Conservation (phyloP, 2,329 filamentous ascomycete genomes). For the Thyridium curvatum region DNA sequence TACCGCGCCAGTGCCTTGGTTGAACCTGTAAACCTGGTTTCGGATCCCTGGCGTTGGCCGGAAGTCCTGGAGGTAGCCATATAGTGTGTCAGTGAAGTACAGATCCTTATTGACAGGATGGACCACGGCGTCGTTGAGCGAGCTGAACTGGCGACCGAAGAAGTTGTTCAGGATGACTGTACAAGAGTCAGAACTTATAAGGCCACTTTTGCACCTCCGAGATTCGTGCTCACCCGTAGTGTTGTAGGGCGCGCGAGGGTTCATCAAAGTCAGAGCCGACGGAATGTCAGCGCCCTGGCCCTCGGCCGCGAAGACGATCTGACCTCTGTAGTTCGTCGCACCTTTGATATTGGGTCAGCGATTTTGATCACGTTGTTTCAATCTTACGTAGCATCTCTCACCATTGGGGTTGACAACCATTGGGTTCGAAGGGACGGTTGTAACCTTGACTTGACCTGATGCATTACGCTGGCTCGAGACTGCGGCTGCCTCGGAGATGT, state of each 20-base stretch:
- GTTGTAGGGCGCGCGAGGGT: constrained; percentile 40
- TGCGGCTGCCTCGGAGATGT: constrained; percentile 32
- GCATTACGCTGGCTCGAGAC: constrained; percentile 29
- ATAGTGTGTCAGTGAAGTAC: constrained; percentile 60
- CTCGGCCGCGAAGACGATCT: constrained; percentile 42
- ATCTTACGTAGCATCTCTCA: constrained; percentile 11
- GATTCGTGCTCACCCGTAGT: constrained; percentile 32
- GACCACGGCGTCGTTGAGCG: constrained; percentile 50
- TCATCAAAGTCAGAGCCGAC: constrained; percentile 34
- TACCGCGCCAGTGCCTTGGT: constrained; percentile 41
- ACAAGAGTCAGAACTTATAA: constrained; percentile 1
- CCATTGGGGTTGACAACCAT: constrained; percentile 44
- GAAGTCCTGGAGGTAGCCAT: constrained; percentile 54
- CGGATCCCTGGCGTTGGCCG: constrained; percentile 44
- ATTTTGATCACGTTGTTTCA: neutral
- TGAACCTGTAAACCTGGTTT: constrained; percentile 53
- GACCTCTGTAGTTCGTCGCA: constrained; percentile 41
- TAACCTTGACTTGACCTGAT: constrained; percentile 31
- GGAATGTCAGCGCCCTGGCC: constrained; percentile 38
- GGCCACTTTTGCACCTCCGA: too few species aligned
- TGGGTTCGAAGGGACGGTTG: constrained; percentile 33
- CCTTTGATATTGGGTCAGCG: constrained; percentile 20
- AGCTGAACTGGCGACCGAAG: constrained; percentile 54
- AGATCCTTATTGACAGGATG: constrained; percentile 48
- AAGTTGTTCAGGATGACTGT: constrained; percentile 50